Evolutionary conservation across 2,329 filamentous ascomycete species (phyloP), one percentile per base, ranked within the genome.

Genomic region (Paraphaeosphaeria sporulosa): DNA sequence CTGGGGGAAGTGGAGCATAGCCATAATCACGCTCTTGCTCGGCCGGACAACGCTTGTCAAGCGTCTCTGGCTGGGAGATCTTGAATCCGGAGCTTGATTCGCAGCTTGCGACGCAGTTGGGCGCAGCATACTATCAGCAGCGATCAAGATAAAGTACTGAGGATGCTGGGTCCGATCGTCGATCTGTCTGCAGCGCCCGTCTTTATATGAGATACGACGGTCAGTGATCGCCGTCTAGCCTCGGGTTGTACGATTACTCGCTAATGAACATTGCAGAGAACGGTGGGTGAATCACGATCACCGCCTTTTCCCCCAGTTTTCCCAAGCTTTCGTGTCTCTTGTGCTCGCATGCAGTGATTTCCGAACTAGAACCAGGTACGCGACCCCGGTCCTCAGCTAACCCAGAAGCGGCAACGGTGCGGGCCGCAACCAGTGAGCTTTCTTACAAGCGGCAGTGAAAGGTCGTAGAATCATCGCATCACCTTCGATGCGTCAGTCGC

Each of bases 251-350:
- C 49, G 6, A 13, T 8, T 12, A 17, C 21, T 42, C 36, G 49
- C 49, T 25, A 25, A 25, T 51, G 17, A 30, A 25, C 13, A 15
- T 4, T n/a, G 25, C 12, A 25, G n/a, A n/a, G n/a, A n/a, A 12
- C 21, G 44, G 12, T 27, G 23, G 21, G 15, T 30, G 44, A 3
- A 34, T 12, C 47, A 34, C n/a, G 17, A 43, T 6, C 17, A 12
- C 7, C 51, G 51, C 38, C 32, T 54, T 38, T 38, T 43, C 44
- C 23, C 38, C 38, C 51, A 44, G 36, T 21, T n/a, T 54, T 19
- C 51, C 44, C 23, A 21, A 9, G 47, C 25, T 34, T 30, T 17
- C 27, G 47, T 27, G 34, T 49, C 17, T 25, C 47, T 49, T 23
- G 27, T 34, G 27, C 25, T 12, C n/a, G 27, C n/a, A 34, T 32